Evolutionary conservation across 345 rosid genomes (phyloP).

Genomic region (Kandelia obovata): DNA sequence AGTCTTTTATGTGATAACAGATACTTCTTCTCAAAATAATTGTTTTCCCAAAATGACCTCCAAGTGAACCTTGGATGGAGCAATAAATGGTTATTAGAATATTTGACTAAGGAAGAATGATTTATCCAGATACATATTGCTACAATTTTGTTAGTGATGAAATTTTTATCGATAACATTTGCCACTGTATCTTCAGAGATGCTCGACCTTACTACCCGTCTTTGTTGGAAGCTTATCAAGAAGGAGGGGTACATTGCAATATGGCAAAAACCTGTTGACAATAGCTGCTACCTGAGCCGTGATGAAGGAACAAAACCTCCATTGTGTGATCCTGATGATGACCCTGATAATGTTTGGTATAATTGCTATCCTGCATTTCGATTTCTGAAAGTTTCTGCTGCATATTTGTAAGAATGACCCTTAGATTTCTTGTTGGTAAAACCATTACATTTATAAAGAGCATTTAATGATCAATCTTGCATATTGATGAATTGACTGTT

Average conservation of each 20-base stretch:
- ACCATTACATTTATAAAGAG: background rate
- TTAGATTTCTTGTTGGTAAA: background rate
- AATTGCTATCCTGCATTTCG: background rate
- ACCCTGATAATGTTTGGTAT: conserved; percentile 91
- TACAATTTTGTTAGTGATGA: background rate
- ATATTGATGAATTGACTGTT: no score
- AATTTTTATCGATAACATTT: background rate
- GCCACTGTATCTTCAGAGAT: conserved; percentile 53
- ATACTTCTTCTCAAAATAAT: background rate
- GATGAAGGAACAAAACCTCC: conserved; percentile 61
- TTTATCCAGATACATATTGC: no score
- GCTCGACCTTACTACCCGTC: conserved; percentile 77
- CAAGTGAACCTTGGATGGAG: background rate
- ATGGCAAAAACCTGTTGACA: conserved; percentile 82
- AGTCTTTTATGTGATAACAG: background rate
- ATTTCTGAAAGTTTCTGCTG: background rate
- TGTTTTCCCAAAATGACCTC: background rate
- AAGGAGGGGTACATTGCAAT: conserved; percentile 94
- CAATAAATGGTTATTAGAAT: background rate
- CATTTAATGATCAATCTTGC: background rate
- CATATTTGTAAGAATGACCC: background rate
- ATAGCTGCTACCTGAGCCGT: conserved; percentile 80
- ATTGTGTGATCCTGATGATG: conserved; percentile 67
- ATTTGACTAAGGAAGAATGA: no score
- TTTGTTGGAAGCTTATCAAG: conserved; percentile 94